Evolutionary conservation across 441 rosid genomes (phyloP), one percentile per base, ranked within the genome.

Genomic region (Dalechampia spathulata): DNA sequence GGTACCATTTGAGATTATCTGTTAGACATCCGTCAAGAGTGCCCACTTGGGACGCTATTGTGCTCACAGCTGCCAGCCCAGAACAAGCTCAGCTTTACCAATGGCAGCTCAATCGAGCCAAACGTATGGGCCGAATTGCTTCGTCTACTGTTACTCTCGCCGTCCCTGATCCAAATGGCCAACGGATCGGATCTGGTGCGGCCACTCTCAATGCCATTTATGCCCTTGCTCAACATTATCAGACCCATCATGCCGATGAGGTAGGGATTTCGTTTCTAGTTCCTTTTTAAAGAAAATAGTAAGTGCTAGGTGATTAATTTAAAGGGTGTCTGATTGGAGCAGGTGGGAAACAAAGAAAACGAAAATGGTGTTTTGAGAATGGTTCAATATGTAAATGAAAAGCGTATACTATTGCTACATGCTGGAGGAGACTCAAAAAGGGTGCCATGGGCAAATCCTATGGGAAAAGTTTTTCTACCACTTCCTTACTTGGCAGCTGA

Each of bases 361-460:
- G 66, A 54, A 12, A 54, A 56, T 67, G 56, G 52, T 52, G 72
- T 63, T 5, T 21, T 12, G 49, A 60, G 74, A 63, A 59, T 74
- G 71, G 78, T 74, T 61, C 71, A 72, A 42, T 74, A 79, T 58
- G 26, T 92, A 61, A 77, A 76, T 64, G 73, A 74, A 49, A 86
- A 79, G 71, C 96, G 86, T 76, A 82, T 92, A 52, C 65, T 92
- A 48, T 69, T 92, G 81, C 92, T 89, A 76, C 99, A 89, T 78
- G 99, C 99, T 60, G 99, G 97, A 63, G 99, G 99, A 56, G 97
- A 92, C 75, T 92, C 98, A 47, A 92, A 92, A 78, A 78, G 99
- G 64, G 96, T 92, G 6, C 97, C 99, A 0, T 92, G 97, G 99
- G 97, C 97, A 6, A 92, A 92, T 64, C 99, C 97, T 57, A 89